Conservation (phyloP, 169 alveolate species). For the Cardiosporidium cionae region DNA sequence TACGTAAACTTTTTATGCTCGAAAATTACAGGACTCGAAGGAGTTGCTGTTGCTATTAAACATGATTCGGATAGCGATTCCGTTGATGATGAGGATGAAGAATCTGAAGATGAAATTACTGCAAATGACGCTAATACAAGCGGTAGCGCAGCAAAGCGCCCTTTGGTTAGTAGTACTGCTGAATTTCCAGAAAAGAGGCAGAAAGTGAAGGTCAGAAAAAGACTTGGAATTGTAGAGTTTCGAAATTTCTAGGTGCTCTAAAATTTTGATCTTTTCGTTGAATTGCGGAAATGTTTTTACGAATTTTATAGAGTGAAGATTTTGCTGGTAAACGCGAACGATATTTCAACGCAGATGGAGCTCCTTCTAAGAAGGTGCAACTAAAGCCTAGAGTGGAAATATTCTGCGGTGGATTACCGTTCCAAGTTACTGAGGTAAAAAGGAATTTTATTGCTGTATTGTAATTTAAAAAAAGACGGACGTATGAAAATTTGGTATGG, state of each 20-base stretch:
- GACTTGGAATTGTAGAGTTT: not conserved
- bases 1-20: too few relatives aligned
- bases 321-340: not conserved
- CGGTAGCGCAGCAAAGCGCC: not conserved
- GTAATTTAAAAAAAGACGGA: too few relatives aligned
- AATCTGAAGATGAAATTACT: not conserved
- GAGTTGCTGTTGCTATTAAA: too few relatives aligned
- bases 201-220: too few relatives aligned
- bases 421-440: slow-evolving; percentile 65
- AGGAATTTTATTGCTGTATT: too few relatives aligned
- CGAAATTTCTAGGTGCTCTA: not conserved
- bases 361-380: slow-evolving; percentile 41
- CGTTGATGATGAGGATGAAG: not conserved
- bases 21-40: too few relatives aligned
- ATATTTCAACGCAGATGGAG: slow-evolving; percentile 14
- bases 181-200: not conserved
- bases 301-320: not conserved
- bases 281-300: not conserved
- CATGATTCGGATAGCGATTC: too few relatives aligned
- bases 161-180: not conserved
- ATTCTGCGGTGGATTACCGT: slow-evolving; percentile 79
- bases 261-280: not conserved
- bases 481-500: too few relatives aligned
- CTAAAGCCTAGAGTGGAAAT: slow-evolving; percentile 55
- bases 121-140: not conserved